Base-by-base conservation (phyloP, 2,329 filamentous ascomycete species). In the Aspergillus unguis region DNA sequence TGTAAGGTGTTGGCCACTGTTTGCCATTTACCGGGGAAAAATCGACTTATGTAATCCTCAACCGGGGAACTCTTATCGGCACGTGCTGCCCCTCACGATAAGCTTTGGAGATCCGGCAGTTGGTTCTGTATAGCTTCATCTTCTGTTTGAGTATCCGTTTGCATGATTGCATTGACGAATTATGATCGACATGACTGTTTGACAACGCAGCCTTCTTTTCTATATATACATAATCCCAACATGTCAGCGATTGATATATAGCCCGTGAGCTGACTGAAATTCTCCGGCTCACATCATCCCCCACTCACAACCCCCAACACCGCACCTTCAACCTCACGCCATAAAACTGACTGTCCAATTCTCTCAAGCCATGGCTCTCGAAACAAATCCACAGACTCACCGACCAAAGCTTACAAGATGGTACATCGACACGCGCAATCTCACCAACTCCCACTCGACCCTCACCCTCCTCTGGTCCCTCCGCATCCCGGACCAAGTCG, bases 401-500 rank as follows among this genome's bases (percentile, higher is more conserved):
- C 44, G 10, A 32, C 56, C 1, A 17, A 17, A 17, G 17, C 62
- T 76, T 26, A 62, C 61, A 26, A 63, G 75, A 57, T 76, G 71
- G 72, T 77, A 77, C 56, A 72, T 76, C 45, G 74, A 77, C 54
- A 71, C 69, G 31, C 67, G 74, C 11, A 54, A 55, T 3, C 63
- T 72, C 55, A 70, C 69, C 11, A 57, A 54, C 36, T 59, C 57
- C 32, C 66, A 59, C 28, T 60, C 56, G 31, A 66, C 59, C 5
- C 71, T 77, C 7, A 75, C 75, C 1, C 59, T 77, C 6, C 53
- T 77, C 29, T 55, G 68, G 29, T 71, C 69, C 4, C 65, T 79
- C 5, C 69, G 69, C 54, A 61, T 67, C 32, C 64, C 74, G 27
- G 82, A 85, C 61, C 79, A 80, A 58, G 73, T 77, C 54, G 68